phyloP scores from a whole-genome alignment of 148 eudicot genomes.

The Silene conica region DNA sequence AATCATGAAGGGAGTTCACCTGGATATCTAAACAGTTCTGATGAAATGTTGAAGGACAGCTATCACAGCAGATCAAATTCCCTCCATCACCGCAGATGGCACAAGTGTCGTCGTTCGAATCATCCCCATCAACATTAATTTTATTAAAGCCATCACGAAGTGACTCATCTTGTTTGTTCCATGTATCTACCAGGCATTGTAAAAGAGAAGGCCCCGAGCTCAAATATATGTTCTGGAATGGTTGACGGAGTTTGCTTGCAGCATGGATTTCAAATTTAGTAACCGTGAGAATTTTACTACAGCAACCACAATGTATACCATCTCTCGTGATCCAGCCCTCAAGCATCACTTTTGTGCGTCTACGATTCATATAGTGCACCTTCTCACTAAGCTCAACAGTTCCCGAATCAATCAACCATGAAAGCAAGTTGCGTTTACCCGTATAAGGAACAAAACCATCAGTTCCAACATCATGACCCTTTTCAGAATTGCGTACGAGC shows the following conservation, averaged over 20 bases:
- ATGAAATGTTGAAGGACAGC: conserved; percentile 97
- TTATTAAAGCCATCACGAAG: conserved; percentile 48
- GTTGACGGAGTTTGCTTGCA: conserved; percentile 84
- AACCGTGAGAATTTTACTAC: conserved; percentile 85
- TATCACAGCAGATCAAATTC: conserved; percentile 93
- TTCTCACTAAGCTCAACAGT: conserved; percentile 63
- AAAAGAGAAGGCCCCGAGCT: conserved; percentile 74
- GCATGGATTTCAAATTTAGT: conserved; percentile 94
- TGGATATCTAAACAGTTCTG: conserved; percentile 80
- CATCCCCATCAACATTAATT: conserved; percentile 73
- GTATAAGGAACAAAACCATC: conserved; percentile 73
- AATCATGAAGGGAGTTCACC: conserved; percentile 30
- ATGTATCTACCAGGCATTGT: conserved; percentile 84
- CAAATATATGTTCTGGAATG: conserved; percentile 73
- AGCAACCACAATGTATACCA: conserved; percentile 94
- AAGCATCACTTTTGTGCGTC: conserved; percentile 55
- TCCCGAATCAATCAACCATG: conserved; percentile 94
- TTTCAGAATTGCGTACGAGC: conserved; percentile 68
- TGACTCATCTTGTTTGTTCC: conserved; percentile 76
- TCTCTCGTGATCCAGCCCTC: conserved; percentile 95
- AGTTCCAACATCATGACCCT: conserved; percentile 47
- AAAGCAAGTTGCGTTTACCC: conserved; percentile 80
- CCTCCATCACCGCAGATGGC: conserved; percentile 98
- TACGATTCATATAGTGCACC: conserved; percentile 90
- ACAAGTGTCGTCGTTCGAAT: conserved; percentile 96